Evolutionary conservation across 441 rosid genomes (phyloP).

Genomic region (Mallotus japonicus): DNA sequence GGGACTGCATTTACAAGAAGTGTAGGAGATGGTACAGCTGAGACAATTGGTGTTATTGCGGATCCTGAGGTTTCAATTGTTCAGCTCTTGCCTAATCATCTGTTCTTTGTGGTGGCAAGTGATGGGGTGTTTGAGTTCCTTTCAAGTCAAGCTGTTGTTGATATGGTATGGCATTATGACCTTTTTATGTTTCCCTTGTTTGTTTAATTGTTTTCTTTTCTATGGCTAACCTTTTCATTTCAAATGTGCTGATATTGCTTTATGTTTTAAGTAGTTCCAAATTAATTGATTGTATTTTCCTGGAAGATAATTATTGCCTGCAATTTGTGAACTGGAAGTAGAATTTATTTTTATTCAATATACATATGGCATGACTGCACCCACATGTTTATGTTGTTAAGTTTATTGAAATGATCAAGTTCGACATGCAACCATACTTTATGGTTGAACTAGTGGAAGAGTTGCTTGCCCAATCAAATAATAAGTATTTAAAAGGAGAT

Average conservation of each 20-base stretch:
- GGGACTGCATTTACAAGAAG: constrained; percentile 95
- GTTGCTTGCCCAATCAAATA: not conserved
- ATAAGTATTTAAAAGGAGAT: not conserved
- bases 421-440: not conserved
- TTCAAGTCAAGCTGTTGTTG: constrained; percentile 81
- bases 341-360: not conserved
- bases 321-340: not conserved
- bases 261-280: not conserved
- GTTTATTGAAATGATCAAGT: not conserved
- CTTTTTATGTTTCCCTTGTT: constrained; percentile 3
- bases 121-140: constrained; percentile 97
- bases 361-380: not conserved
- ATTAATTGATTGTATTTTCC: not conserved
- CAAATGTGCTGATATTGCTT: constrained; percentile 9
- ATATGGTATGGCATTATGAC: constrained; percentile 58
- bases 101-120: constrained; percentile 90
- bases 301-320: not conserved
- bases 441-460: not conserved
- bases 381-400: not conserved
- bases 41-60: constrained; percentile 77
- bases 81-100: constrained; percentile 61
- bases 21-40: constrained; percentile 82
- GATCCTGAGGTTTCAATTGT: constrained; percentile 74
- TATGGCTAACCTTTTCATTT: not conserved
- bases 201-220: no score